These are phyloP conservation scores for Arabidopsis hybrid DNA, from an alignment of 441 rosid genomes.

Conservation along the genomic window DNA sequence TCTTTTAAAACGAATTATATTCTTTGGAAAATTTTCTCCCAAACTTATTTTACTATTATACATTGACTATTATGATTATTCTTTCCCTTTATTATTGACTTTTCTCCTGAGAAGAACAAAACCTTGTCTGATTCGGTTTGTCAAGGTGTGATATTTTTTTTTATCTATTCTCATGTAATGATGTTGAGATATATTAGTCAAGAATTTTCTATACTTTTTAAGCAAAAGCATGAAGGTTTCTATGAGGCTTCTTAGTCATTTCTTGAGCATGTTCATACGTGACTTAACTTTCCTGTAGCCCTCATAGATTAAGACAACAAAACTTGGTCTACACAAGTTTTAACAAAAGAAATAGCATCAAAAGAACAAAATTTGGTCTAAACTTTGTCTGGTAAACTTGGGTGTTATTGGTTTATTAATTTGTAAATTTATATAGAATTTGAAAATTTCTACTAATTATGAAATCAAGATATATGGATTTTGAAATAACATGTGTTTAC, in stretches of 20 bases:
- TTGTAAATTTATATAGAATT: too few relatives aligned
- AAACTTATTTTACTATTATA: slow-evolving; percentile 26
- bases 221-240: slow-evolving; percentile 31
- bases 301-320: slow-evolving; percentile 22
- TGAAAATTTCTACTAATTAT: too few relatives aligned
- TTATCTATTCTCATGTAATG: background rate
- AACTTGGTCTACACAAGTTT: background rate
- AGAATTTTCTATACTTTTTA: slow-evolving; percentile 1
- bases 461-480: too few relatives aligned
- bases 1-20: background rate
- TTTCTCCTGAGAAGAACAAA: slow-evolving; percentile 18
- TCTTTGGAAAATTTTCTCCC: slow-evolving; percentile 10
- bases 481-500: too few relatives aligned
- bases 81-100: slow-evolving; percentile 17
- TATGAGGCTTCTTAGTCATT: slow-evolving; percentile 36
- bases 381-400: slow-evolving; percentile 5
- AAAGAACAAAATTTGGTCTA: background rate
- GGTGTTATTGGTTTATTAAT: too few relatives aligned
- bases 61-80: slow-evolving; percentile 28
- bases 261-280: slow-evolving; percentile 7
- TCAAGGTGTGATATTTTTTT: slow-evolving; percentile 24
- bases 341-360: too few relatives aligned
- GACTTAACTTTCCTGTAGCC: slow-evolving; percentile 23
- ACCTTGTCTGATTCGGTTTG: slow-evolving; percentile 3
- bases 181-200: slow-evolving; percentile 30